Conservation (phyloP, 140 eudicot genomes). For the Stevia rebaudiana region DNA sequence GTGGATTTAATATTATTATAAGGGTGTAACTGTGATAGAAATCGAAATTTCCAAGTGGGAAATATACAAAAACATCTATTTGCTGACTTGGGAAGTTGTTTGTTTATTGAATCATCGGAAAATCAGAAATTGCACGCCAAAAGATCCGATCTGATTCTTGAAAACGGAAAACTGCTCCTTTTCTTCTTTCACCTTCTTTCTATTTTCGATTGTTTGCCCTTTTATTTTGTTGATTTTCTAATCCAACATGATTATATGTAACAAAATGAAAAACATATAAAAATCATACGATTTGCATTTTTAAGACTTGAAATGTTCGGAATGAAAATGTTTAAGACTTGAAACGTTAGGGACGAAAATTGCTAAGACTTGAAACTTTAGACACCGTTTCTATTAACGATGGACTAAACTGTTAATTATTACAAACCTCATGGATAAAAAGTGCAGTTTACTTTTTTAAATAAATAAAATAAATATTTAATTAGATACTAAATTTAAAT, state of each 20-base stretch:
- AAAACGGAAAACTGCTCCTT: constrained; percentile 2
- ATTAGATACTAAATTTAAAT: no score
- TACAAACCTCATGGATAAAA: no score
- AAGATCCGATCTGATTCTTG: constrained; percentile 19
- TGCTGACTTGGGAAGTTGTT: constrained; percentile 17
- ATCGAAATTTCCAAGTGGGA: constrained; percentile 20
- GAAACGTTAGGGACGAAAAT: no score
- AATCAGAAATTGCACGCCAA: constrained; percentile 10
- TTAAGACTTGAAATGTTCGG: no score
- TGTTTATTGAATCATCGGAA: constrained; percentile 13
- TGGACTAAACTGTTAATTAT: no score
- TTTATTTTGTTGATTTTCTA: neutral
- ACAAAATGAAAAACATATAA: neutral
- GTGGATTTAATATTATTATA: constrained; percentile 9
- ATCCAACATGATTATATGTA: neutral
- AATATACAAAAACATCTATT: constrained; percentile 2
- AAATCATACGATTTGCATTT: no score
- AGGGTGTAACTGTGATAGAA: neutral
- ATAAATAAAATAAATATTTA: no score
- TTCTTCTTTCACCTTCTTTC: neutral
- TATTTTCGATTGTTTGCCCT: neutral
- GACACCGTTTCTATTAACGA: no score
- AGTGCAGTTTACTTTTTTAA: no score
- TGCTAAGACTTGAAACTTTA: no score
- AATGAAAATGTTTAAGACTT: no score